Base-by-base conservation (phyloP, 1,139 yeast genomes). In the Suhomyces panamericanus region DNA sequence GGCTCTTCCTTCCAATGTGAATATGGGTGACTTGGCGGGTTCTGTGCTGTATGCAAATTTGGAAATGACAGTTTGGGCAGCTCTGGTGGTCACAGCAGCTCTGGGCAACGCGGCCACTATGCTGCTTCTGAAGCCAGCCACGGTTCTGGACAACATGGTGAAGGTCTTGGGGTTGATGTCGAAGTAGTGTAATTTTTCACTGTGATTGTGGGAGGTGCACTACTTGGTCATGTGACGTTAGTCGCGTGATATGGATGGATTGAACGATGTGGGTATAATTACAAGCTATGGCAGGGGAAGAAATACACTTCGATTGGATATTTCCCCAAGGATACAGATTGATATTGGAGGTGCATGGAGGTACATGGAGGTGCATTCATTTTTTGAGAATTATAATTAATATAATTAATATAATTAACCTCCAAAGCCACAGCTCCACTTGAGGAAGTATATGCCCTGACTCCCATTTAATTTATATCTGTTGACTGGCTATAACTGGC, bases 1-100 rank as follows among this genome's bases (percentile, higher is more conserved):
- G 20, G 63, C 63, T 61, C 85, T 65, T 5, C 41, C 39, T 27
- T 48, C 47, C 28, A 43, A 40, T n/a, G 17, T 34, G 41, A 39
- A 46, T 39, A 44, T 41, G 12, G 51, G 49, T n/a, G 45, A 31
- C 13, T 34, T 15, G 27, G 37, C 15, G 14, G 38, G 15, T 34
- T 39, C 41, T 6, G 47, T 41, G 14, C 39, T 32, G 40, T 44
- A 41, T 16, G 33, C 33, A 14, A 41, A 39, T 15, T 24, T 36
- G 12, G 44, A 16, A 22, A 37, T 9, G 16, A 42, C 26, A 12
- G 14, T 11, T 6, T 27, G 14, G 31, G 35, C 22, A 26, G 34
- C 27, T 7, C 35, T 27, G 13, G 15, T 17, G 31, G 35, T 4
- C 3, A 30, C 13, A 8, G 32, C 15, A 5, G 35, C 24, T 29